Percentiles rank a stretch among this genome's conserved stretches.
Evolutionary conservation across 176 grass and related monocot species (phyloP).

Genomic region (Raddia guianensis): DNA sequence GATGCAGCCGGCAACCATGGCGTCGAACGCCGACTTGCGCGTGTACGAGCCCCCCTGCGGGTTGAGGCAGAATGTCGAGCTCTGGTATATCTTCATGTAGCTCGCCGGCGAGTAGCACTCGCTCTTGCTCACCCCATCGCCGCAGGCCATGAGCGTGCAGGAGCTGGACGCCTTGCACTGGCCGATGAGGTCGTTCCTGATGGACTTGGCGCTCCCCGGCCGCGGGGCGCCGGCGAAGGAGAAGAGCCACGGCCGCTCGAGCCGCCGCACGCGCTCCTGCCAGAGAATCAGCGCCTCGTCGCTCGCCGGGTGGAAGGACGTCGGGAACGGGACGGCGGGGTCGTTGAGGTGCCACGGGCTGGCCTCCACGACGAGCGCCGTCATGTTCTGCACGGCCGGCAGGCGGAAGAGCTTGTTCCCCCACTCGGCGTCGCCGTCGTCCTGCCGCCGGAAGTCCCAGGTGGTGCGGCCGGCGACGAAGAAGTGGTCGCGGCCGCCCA

Average conservation of each 20-base stretch:
- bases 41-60: conserved; percentile 61
- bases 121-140: conserved; percentile 17
- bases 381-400: conserved; percentile 72
- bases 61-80: conserved; percentile 78
- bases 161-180: conserved; percentile 59
- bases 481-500: conserved; percentile 83
- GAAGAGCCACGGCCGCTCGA: conserved; percentile 62
- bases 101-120: conserved; percentile 48
- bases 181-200: conserved; percentile 33
- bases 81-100: conserved; percentile 71
- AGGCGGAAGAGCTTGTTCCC: conserved; percentile 64
- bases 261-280: conserved; percentile 54
- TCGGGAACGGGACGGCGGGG: conserved; percentile 70
- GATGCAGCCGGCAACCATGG: conserved; percentile 78
- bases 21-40: conserved; percentile 55
- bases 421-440: conserved; percentile 48
- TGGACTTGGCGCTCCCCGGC: conserved; percentile 45
- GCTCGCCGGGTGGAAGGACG: conserved; percentile 68
- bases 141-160: conserved; percentile 69
- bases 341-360: conserved; percentile 80
- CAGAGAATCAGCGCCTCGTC: conserved; percentile 61
- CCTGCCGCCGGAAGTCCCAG: conserved; percentile 72
- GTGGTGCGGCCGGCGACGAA: conserved; percentile 70
- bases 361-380: conserved; percentile 66
- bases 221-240: conserved; percentile 68